These are phyloP conservation scores for Kregervanrija pseudodelftensis DNA, from an alignment of 805 yeast genomes.

Conservation along the genomic window DNA sequence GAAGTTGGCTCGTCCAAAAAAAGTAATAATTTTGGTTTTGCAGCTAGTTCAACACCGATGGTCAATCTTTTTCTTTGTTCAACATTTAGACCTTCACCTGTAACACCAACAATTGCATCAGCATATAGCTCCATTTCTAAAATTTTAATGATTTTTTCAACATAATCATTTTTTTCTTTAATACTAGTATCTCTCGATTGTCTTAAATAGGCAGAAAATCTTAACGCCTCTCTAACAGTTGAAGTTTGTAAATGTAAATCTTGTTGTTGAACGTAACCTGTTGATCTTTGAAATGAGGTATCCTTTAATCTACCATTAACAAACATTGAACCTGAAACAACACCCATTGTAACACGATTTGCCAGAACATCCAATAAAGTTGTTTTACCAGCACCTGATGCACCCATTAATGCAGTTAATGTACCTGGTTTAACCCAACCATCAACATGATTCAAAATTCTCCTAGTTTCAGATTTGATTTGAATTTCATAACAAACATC, in stretches of 20 bases:
- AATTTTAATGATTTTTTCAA: slow-evolving; percentile 42
- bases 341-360: slow-evolving; percentile 48
- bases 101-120: slow-evolving; percentile 46
- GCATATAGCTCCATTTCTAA: slow-evolving; percentile 48
- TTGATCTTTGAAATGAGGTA: slow-evolving; percentile 43
- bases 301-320: slow-evolving; percentile 47
- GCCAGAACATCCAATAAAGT: slow-evolving; percentile 48
- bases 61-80: slow-evolving; percentile 50
- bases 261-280: slow-evolving; percentile 56
- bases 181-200: slow-evolving; percentile 35
- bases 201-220: slow-evolving; percentile 45
- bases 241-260: slow-evolving; percentile 45
- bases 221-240: slow-evolving; percentile 48
- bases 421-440: slow-evolving; percentile 86
- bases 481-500: slow-evolving; percentile 65
- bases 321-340: slow-evolving; percentile 49
- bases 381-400: slow-evolving; percentile 60
- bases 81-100: slow-evolving; percentile 47
- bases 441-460: slow-evolving; percentile 57
- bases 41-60: slow-evolving; percentile 50
- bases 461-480: slow-evolving; percentile 52
- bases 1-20: slow-evolving; percentile 60
- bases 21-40: slow-evolving; percentile 44
- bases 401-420: slow-evolving; percentile 66
- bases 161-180: slow-evolving; percentile 41